Conservation (phyloP, 148 eudicot genomes). For the Chenopodium formosanum region DNA sequence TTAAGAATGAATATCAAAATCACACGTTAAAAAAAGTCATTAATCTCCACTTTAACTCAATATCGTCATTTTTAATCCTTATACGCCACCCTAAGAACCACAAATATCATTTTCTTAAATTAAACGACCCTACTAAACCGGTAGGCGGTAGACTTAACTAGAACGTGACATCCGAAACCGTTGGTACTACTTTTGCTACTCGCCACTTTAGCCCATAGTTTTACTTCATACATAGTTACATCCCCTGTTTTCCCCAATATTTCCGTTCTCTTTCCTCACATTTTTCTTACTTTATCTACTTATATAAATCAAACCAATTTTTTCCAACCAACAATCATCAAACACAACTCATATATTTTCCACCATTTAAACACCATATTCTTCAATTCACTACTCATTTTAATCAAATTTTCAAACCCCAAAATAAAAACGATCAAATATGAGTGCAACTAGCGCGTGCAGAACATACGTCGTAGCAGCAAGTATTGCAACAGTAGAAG, state of each 20-base stretch:
- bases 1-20: too few species aligned
- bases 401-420: not conserved
- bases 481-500: slow-evolving; percentile 30
- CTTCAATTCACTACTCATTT: not conserved
- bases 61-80: too few species aligned
- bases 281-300: not conserved
- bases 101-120: too few species aligned
- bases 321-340: not conserved
- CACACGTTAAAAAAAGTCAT: too few species aligned
- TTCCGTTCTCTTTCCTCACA: not conserved
- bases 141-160: not conserved
- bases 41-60: too few species aligned
- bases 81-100: too few species aligned
- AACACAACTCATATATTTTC: not conserved
- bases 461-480: slow-evolving; percentile 19
- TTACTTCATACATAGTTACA: not conserved
- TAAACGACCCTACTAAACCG: not conserved
- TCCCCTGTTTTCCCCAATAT: not conserved
- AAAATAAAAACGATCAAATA: not conserved
- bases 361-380: not conserved
- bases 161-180: not conserved
- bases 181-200: not conserved
- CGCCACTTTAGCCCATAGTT: slow-evolving; percentile 1
- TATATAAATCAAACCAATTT: not conserved
- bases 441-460: slow-evolving; percentile 16